Conservation (phyloP, 1,284 basidiomycete species). For the Kwoniella shivajii region DNA sequence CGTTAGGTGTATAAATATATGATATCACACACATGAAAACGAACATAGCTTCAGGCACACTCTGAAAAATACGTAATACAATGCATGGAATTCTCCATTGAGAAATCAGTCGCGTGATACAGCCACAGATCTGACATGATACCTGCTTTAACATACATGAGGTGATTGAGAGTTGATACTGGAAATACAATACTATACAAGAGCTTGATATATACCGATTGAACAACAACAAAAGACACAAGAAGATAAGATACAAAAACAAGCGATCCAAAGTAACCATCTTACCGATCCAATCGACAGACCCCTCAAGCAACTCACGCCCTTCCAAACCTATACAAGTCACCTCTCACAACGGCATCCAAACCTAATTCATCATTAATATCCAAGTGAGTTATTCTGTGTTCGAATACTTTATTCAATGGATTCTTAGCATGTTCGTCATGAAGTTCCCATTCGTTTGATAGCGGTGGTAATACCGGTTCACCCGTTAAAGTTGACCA, state of each 20-base stretch:
- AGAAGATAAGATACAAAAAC: background rate
- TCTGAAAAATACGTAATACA: background rate
- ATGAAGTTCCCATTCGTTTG: background rate
- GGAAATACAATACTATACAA: too few species aligned
- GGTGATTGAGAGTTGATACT: background rate
- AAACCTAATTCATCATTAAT: conserved; percentile 31
- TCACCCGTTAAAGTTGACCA: conserved; percentile 41
- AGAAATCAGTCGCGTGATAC: conserved; percentile 13
- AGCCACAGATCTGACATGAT: background rate
- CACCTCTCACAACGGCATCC: conserved; percentile 26
- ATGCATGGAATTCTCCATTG: background rate
- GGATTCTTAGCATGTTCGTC: conserved; percentile 14
- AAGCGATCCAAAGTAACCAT: background rate
- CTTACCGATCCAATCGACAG: background rate
- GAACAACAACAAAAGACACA: background rate
- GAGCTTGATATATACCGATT: background rate
- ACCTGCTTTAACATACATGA: background rate
- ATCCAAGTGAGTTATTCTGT: conserved; percentile 18
- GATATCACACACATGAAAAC: background rate
- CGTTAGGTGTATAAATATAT: background rate
- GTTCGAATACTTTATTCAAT: conserved; percentile 19
- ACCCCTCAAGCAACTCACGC: background rate
- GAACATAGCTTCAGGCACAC: background rate
- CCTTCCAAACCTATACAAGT: conserved; percentile 25
- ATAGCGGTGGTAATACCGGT: conserved; percentile 4